phyloP scores from a whole-genome alignment of 169 alveolate genomes.

The Ichthyophthirius multifiliis region DNA sequence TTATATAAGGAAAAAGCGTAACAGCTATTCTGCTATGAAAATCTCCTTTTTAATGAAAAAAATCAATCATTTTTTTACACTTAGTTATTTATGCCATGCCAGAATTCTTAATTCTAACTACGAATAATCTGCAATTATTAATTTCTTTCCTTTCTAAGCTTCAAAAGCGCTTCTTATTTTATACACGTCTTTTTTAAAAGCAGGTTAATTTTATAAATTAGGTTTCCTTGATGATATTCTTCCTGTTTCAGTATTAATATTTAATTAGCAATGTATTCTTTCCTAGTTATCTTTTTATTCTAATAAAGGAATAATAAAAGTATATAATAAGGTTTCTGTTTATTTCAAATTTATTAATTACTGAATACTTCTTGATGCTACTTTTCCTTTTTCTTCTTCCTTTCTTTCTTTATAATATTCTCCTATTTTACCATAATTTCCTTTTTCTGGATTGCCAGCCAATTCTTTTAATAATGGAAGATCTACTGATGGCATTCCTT shows the following conservation, averaged over 20 bases:
- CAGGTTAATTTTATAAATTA: conserved; percentile 79
- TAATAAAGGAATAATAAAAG: conserved; percentile 67
- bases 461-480: conserved; percentile 45
- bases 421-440: conserved; percentile 56
- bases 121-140: conserved; percentile 85
- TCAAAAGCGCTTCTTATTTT: conserved; percentile 73
- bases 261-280: conserved; percentile 65
- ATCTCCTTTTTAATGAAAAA: conserved; percentile 83
- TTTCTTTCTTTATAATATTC: conserved; percentile 26
- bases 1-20: conserved; percentile 69
- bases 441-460: conserved; percentile 68
- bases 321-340: conserved; percentile 55
- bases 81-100: conserved; percentile 84
- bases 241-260: conserved; percentile 83
- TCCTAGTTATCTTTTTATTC: conserved; percentile 50
- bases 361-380: conserved; percentile 48
- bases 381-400: conserved; percentile 53
- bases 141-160: conserved; percentile 71
- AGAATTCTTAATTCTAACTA: conserved; percentile 81
- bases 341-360: conserved; percentile 49
- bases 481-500: conserved; percentile 77
- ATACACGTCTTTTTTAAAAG: conserved; percentile 73
- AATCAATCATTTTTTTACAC: conserved; percentile 77
- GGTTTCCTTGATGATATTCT: conserved; percentile 74
- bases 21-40: conserved; percentile 84